Evolutionary conservation across 371 early-diverging fungal species (phyloP), one percentile per base, ranked within the genome.

Genomic region (Aphelidium insulamus): DNA sequence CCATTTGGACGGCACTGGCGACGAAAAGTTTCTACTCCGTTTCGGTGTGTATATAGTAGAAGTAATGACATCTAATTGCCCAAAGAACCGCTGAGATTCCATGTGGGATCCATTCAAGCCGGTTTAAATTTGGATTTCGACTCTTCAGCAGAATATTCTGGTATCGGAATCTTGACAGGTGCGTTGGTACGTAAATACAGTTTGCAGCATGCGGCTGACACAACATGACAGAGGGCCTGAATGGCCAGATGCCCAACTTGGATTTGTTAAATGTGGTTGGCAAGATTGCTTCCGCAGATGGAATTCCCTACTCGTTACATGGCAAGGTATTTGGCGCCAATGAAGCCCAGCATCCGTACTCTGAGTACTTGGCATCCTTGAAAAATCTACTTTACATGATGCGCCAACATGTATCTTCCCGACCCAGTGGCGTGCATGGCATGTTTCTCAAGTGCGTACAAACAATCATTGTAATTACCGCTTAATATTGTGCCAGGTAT

Each of bases 161-260:
- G 62, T 1, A 30, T 92, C 7, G 85, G 77, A 3, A 45, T 90
- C 27, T 72, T 66, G 38, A 77, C 68, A 45, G 81, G 81, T 76
- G 61, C 26, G 33, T 21, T 18, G 12, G 2, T 6, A 9, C 25
- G n/a, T 5, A 10, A 24, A 9, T 28, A 4, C 16, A 26, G 22
- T 4, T 21, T 20, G 12, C n/a, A 21, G 22, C 12, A 28, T 19
- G 19, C 18, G 29, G 19, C 7, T 16, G 17, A 12, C 14, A n/a
- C 21, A 9, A 4, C n/a, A 10, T 28, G 14, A 11, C 55, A 71
- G 84, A 77, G 58, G 91, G 92, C 1, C 64, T 80, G 26, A 82
- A 82, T 50, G 92, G 95, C 3, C 86, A 81, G 42, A 60, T 86
- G 33, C 79, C 90, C 9, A 94, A 94, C 47, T 58, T 85, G 19